phyloP scores from a whole-genome alignment of 139 green algal genomes.

The Eudorina sp. region DNA sequence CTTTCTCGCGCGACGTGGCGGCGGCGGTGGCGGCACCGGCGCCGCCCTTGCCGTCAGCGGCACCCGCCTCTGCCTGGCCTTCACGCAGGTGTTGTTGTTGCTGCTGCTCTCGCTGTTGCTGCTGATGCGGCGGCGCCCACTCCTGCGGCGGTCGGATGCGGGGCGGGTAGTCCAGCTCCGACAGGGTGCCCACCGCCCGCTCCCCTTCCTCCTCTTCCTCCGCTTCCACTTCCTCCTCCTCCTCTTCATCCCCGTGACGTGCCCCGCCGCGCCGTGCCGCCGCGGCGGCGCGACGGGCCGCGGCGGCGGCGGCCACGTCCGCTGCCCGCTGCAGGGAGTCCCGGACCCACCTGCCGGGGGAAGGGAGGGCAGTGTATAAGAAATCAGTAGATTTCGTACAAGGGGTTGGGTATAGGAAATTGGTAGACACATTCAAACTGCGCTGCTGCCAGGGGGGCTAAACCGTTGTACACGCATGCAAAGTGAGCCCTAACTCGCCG shows the following conservation, averaged over 20 bases:
- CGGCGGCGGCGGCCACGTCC: neutral
- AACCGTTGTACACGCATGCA: no score
- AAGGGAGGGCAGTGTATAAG: no score
- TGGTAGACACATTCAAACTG: no score
- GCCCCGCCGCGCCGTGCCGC: neutral
- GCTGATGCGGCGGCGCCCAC: neutral
- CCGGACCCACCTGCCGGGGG: constrained; percentile 18
- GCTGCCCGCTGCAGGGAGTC: constrained; percentile 19
- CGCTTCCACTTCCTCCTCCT: neutral
- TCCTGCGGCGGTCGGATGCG: constrained; percentile 7
- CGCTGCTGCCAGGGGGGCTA: no score
- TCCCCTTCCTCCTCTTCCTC: neutral
- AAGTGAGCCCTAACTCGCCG: no score
- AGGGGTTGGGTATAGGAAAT: no score
- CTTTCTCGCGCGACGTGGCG: neutral
- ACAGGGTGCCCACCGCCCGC: neutral
- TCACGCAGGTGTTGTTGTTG: no score
- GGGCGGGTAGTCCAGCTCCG: constrained; percentile 32
- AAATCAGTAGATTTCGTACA: no score
- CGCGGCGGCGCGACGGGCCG: neutral
- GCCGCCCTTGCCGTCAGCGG: neutral
- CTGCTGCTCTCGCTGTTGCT: neutral
- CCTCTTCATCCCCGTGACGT: neutral
- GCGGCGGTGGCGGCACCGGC: neutral
- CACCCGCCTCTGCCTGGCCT: neutral